Evolutionary conservation across 2,329 filamentous ascomycete genomes (phyloP).

Genomic region (Colletotrichum sojae): DNA sequence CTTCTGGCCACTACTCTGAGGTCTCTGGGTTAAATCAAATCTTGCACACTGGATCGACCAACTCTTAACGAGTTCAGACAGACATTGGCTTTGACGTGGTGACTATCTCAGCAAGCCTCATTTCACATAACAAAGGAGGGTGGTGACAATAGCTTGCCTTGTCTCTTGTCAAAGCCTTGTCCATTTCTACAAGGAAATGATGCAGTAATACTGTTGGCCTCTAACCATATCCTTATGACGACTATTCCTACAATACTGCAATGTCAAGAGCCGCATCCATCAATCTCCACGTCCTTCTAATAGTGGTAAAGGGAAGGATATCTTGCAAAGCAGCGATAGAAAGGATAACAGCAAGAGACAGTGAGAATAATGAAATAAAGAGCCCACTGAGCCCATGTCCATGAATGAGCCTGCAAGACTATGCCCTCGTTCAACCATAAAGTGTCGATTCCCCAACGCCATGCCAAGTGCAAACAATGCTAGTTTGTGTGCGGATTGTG

Average conservation of each 20-base stretch:
- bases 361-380: not conserved
- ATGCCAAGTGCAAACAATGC: conserved; percentile 39
- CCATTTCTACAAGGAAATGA: not conserved
- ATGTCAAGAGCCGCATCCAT: not conserved
- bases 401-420: conserved; percentile 4
- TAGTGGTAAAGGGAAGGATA: not conserved
- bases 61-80: too few relatives aligned
- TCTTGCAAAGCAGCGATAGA: not conserved
- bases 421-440: conserved; percentile 26
- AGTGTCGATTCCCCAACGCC: conserved; percentile 34
- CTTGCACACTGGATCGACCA: too few relatives aligned
- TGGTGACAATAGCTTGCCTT: not conserved
- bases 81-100: too few relatives aligned
- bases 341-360: too few relatives aligned
- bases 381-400: not conserved
- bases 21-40: too few relatives aligned
- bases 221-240: conserved; percentile 2
- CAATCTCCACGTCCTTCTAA: conserved; percentile 1
- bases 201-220: not conserved
- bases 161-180: conserved; percentile 21
- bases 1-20: too few relatives aligned
- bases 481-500: conserved; percentile 16
- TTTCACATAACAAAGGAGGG: too few relatives aligned
- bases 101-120: too few relatives aligned
- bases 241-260: conserved; percentile 12